phyloP scores from a whole-genome alignment of 164 flowering plant genomes.

The Annona cherimola region DNA sequence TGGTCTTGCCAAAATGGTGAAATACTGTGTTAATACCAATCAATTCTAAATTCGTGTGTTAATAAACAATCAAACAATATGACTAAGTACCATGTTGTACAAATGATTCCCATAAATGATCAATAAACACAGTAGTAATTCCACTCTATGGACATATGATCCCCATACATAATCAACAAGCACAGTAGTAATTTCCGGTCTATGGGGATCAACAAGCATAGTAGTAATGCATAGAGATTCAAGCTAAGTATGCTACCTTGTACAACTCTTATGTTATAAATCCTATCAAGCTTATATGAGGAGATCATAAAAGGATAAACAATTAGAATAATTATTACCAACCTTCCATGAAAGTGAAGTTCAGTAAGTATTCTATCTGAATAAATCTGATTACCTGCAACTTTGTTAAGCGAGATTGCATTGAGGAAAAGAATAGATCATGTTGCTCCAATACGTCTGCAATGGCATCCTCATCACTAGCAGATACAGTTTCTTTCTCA shows the following conservation, averaged over 20 bases:
- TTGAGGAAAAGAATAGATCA: conserved; percentile 63
- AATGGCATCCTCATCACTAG: conserved; percentile 60
- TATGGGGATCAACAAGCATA: too few relatives aligned
- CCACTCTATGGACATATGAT: background rate
- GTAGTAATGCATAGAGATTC: too few relatives aligned
- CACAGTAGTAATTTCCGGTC: too few relatives aligned
- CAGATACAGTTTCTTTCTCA: conserved; percentile 45
- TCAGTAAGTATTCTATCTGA: conserved; percentile 1
- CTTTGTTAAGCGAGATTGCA: conserved; percentile 81
- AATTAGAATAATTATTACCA: background rate
- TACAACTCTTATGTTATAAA: background rate
- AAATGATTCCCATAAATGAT: background rate
- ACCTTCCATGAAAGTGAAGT: background rate
- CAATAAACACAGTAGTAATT: background rate
- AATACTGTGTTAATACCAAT: too few relatives aligned
- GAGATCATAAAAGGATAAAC: background rate
- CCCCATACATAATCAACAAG: background rate
- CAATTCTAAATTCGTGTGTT: too few relatives aligned
- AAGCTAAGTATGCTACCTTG: too few relatives aligned
- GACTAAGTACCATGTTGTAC: background rate
- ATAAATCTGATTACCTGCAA: conserved; percentile 49
- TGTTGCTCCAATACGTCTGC: conserved; percentile 64
- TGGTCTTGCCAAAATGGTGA: too few relatives aligned
- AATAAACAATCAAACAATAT: too few relatives aligned
- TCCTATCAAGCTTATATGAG: background rate